These are phyloP conservation scores for Neocucurbitaria cava DNA, from an alignment of 2,329 filamentous ascomycete species.

Conservation along the genomic window DNA sequence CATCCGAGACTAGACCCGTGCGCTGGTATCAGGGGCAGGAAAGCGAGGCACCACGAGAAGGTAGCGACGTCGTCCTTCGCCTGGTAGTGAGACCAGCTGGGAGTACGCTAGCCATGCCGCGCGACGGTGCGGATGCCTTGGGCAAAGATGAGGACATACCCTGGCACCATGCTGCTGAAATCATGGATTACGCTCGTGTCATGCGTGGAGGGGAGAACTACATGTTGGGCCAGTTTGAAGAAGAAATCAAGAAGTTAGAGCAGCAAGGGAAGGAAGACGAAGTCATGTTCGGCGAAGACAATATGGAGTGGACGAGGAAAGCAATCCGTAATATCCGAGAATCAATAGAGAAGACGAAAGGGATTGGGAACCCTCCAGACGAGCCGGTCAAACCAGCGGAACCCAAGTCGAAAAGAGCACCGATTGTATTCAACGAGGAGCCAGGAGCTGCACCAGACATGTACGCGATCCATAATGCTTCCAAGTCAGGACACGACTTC, in stretches of 20 bases:
- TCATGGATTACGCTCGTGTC: slow-evolving; percentile 90
- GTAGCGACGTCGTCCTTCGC: slow-evolving; percentile 87
- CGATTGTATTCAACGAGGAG: slow-evolving; percentile 58
- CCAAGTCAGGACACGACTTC: slow-evolving; percentile 53
- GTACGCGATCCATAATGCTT: slow-evolving; percentile 58
- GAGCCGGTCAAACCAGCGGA: slow-evolving; percentile 59
- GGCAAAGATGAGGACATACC: slow-evolving; percentile 78
- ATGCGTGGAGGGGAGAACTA: slow-evolving; percentile 95
- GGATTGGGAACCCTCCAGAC: slow-evolving; percentile 70
- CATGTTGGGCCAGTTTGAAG: slow-evolving; percentile 80
- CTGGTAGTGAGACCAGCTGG: slow-evolving; percentile 81
- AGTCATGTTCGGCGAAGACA: slow-evolving; percentile 87
- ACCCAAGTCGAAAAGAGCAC: slow-evolving; percentile 55
- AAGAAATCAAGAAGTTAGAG: slow-evolving; percentile 76
- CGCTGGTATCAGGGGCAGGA: slow-evolving; percentile 93
- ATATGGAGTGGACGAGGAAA: slow-evolving; percentile 83
- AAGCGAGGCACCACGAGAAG: slow-evolving; percentile 77
- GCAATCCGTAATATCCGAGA: slow-evolving; percentile 77
- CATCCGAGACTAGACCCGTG: slow-evolving; percentile 88
- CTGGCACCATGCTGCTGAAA: slow-evolving; percentile 94
- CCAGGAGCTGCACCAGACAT: slow-evolving; percentile 58
- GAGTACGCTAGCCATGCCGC: slow-evolving; percentile 86
- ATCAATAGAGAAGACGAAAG: slow-evolving; percentile 75
- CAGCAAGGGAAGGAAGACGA: slow-evolving; percentile 88
- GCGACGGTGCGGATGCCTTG: slow-evolving; percentile 77